Base-by-base conservation (phyloP, 192 early-diverging fungal species). In the Chytriomyces confervae region DNA sequence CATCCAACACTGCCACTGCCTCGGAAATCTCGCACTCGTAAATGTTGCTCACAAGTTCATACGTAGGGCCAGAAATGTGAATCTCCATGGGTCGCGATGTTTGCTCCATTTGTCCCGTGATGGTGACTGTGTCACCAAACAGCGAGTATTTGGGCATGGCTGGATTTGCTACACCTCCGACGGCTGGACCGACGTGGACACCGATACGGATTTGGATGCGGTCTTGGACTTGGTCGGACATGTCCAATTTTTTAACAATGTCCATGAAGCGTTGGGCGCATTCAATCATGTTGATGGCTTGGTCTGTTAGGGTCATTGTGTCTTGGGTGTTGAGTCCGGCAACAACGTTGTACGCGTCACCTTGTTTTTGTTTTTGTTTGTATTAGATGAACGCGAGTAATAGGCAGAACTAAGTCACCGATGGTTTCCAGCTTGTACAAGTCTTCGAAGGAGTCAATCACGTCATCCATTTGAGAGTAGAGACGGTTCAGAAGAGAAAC, bases 341-440 rank as follows among this genome's bases (percentile, higher is more conserved):
- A 6, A 82, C 81, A 49, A 85, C 43, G 69, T 75, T 76, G 67
- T 85, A 85, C 10, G 84, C 80, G 75, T 85, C 84, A 13, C 13
- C 63, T 61, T 18, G 57, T 0, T 20, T 18, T 61, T 61, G 16
- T 18, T 23, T n/a, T n/a, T 1, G 1, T 18, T 61, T 61, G 57
- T 1, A 61, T 61, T 61, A 61, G 2, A 61, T 4, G 36, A 4
- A 36, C 1, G 36, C 4, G 4, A 23, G 5, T 61, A 18, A n/a
- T 5, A 61, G 57, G 18, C 23, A 61, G 23, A 61, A 61, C 13
- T 23, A 13, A 13, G 36, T 16, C 36, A 20, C 84, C 84, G 50
- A 85, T 80, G 3, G 84, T 85, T 62, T 85, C 84, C 8, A 82
- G 80, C 69, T 82, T 85, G 80, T 78, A 85, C 18, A 85, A 44